These are phyloP conservation scores for Talaromyces sp. DNA, from an alignment of 2,329 filamentous ascomycete species.

Conservation along the genomic window DNA sequence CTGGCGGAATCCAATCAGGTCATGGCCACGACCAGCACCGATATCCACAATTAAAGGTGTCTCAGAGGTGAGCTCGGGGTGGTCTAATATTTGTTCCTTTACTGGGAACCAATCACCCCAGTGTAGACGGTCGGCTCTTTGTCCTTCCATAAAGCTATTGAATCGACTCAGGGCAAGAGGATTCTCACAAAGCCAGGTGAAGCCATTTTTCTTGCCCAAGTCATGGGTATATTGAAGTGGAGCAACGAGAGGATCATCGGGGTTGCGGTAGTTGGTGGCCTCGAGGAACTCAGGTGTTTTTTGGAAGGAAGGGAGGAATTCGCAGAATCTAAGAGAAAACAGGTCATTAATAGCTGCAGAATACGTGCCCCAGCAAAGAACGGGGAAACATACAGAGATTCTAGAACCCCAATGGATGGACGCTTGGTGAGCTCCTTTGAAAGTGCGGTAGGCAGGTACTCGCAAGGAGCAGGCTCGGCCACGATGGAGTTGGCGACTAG, in stretches of 20 bases:
- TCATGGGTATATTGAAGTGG: conserved; percentile 17
- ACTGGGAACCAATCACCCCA: conserved; percentile 31
- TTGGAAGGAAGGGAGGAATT: conserved; percentile 22
- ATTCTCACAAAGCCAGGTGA: conserved; percentile 24
- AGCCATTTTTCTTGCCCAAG: conserved; percentile 12
- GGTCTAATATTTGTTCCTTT: conserved; percentile 17
- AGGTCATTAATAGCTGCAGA: not conserved
- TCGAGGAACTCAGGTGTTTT: conserved; percentile 25
- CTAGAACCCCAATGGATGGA: conserved; percentile 1
- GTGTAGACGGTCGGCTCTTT: conserved; percentile 18
- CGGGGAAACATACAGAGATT: conserved; percentile 17
- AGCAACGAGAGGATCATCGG: conserved; percentile 13
- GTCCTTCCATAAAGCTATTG: conserved; percentile 30
- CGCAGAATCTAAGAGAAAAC: conserved; percentile 16
- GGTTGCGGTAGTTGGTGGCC: conserved; percentile 18
- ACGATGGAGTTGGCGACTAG: conserved; percentile 1
- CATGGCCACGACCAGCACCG: conserved; percentile 46
- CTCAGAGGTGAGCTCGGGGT: conserved; percentile 12
- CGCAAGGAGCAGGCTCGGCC: not conserved
- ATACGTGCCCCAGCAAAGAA: not conserved
- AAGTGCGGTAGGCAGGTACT: conserved; percentile 1
- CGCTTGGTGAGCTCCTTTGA: conserved; percentile 8
- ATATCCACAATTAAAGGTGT: conserved; percentile 42
- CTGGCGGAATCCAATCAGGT: conserved; percentile 38
- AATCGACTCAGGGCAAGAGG: conserved; percentile 22